Evolutionary conservation across 805 yeast species (phyloP).

Genomic region (Brettanomyces bruxellensis): DNA sequence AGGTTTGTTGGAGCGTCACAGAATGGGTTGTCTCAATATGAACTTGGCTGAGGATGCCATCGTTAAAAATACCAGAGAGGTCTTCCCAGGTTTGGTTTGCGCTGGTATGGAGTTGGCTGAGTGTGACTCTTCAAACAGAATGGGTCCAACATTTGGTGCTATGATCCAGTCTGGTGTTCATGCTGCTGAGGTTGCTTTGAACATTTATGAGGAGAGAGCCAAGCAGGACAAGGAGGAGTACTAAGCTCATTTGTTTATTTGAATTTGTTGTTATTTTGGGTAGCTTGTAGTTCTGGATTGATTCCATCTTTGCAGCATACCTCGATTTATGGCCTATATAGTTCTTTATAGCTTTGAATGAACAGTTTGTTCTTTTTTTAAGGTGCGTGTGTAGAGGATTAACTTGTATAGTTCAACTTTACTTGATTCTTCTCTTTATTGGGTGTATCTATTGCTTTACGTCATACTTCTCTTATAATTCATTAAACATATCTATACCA

Average conservation of each 20-base stretch:
- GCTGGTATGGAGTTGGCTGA: slow-evolving; percentile 79
- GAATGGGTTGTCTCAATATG: slow-evolving; percentile 77
- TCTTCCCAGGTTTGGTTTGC: slow-evolving; percentile 52
- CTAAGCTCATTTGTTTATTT: background rate
- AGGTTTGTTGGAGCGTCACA: slow-evolving; percentile 39
- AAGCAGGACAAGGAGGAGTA: slow-evolving; percentile 11
- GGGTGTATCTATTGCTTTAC: too few relatives aligned
- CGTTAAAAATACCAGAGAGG: slow-evolving; percentile 60
- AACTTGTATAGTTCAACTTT: too few relatives aligned
- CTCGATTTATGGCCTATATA: background rate
- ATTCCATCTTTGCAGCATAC: too few relatives aligned
- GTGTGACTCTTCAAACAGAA: slow-evolving; percentile 68
- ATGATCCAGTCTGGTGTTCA: slow-evolving; percentile 73
- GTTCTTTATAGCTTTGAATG: background rate
- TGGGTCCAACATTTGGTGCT: slow-evolving; percentile 83
- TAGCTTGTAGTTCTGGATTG: too few relatives aligned
- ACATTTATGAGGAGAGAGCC: slow-evolving; percentile 22
- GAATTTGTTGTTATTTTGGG: too few relatives aligned
- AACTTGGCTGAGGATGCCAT: slow-evolving; percentile 68
- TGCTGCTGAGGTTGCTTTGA: slow-evolving; percentile 50
- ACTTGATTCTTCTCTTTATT: too few relatives aligned
- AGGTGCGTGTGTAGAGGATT: too few relatives aligned
- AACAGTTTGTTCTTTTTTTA: too few relatives aligned
- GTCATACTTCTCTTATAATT: too few relatives aligned
- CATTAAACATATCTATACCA: background rate